Conservation (phyloP, 1,284 basidiomycete species). For the Leccinum subatratum region DNA sequence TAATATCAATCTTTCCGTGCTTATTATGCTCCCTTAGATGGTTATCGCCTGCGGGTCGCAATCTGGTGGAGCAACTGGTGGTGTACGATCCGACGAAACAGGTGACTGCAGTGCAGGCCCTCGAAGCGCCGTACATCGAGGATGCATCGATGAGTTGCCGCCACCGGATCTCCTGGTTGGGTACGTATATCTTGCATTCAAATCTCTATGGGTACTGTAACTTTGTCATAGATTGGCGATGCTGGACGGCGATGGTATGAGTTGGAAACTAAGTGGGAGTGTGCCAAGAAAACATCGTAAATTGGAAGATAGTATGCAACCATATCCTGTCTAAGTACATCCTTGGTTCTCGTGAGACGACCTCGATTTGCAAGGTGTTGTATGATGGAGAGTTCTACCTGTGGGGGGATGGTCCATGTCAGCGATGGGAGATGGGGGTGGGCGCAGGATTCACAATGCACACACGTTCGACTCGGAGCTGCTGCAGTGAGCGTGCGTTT, state of each 20-base stretch:
- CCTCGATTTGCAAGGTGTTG: constrained; percentile 71
- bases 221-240: constrained; percentile 51
- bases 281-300: constrained; percentile 67
- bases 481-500: too few species aligned
- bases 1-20: constrained; percentile 1
- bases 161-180: constrained; percentile 69
- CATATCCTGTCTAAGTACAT: constrained; percentile 30
- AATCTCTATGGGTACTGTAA: constrained; percentile 17
- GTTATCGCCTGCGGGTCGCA: constrained; percentile 77
- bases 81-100: constrained; percentile 79
- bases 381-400: constrained; percentile 74
- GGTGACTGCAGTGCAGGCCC: constrained; percentile 76
- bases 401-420: too few species aligned
- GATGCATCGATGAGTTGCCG: constrained; percentile 58
- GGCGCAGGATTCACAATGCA: constrained; percentile 17
- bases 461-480: too few species aligned
- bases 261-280: constrained; percentile 81
- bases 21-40: constrained; percentile 46
- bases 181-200: constrained; percentile 44
- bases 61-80: constrained; percentile 79
- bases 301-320: constrained; percentile 33
- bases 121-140: constrained; percentile 79
- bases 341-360: constrained; percentile 16
- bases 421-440: too few species aligned
- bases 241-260: constrained; percentile 96